phyloP scores from a whole-genome alignment of 495 filamentous ascomycete genomes.

The Articulospora tetracladia region DNA sequence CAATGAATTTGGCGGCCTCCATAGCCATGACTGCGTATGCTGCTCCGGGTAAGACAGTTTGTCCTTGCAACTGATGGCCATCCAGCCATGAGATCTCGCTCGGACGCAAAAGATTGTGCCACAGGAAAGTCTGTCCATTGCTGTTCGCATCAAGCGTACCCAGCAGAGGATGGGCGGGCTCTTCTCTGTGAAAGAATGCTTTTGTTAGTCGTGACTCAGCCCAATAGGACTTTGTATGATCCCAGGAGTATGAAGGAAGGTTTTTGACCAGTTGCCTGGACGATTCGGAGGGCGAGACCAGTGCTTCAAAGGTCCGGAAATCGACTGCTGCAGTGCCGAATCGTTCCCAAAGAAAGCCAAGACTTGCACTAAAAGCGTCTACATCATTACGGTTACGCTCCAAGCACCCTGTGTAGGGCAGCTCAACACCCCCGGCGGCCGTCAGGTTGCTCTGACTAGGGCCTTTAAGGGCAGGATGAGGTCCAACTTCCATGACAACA shows the following conservation, averaged over 20 bases:
- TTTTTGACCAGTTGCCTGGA: neutral
- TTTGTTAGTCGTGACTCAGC: conserved; percentile 36
- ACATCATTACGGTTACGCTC: neutral
- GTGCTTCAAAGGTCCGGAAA: no score
- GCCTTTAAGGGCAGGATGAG: conserved; percentile 47
- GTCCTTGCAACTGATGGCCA: conserved; percentile 45
- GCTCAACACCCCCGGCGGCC: neutral
- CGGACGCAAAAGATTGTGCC: conserved; percentile 46
- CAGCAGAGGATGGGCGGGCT: conserved; percentile 1
- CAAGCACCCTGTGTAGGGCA: neutral
- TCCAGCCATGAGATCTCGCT: conserved; percentile 36
- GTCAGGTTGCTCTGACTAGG: conserved; percentile 27
- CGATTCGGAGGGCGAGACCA: no score
- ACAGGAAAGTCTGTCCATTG: conserved; percentile 33
- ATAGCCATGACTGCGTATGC: conserved; percentile 54
- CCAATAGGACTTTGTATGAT: conserved; percentile 41
- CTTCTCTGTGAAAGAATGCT: conserved; percentile 15
- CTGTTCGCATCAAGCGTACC: neutral
- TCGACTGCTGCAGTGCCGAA: neutral
- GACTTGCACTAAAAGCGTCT: neutral
- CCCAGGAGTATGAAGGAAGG: conserved; percentile 42
- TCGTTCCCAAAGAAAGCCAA: neutral
- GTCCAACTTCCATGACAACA: conserved; percentile 44
- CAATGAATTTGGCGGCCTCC: conserved; percentile 29
- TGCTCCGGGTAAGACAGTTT: conserved; percentile 55